Percentiles rank a stretch among this genome's conserved stretches.
Conservation (phyloP, 1,139 yeast genomes). For the Hemisphaericaspora lyxosophila region DNA sequence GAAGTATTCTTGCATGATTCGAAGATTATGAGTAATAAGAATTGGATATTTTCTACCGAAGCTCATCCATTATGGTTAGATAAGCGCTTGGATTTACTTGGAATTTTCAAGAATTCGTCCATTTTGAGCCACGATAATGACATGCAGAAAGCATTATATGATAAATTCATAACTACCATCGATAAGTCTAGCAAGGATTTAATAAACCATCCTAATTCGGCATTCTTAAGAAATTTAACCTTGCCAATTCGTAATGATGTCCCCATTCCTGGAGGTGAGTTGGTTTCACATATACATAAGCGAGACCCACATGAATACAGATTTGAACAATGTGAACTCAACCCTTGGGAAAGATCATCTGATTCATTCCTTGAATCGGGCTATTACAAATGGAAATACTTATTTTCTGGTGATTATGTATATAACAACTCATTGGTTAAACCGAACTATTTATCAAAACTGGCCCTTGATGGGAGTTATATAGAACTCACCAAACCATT, state of each 20-base stretch:
- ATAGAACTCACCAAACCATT: conserved; percentile 35
- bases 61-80: conserved; percentile 86
- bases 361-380: conserved; percentile 27
- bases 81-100: conserved; percentile 18
- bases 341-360: conserved; percentile 22
- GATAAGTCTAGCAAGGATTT: conserved; percentile 3
- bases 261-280: conserved; percentile 16
- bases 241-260: conserved; percentile 14
- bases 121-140: not conserved
- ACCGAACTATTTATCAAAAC: conserved; percentile 33
- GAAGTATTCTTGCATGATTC: conserved; percentile 43
- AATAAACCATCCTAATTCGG: conserved; percentile 5
- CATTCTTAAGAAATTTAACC: conserved; percentile 21
- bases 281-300: conserved; percentile 14
- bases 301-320: conserved; percentile 21
- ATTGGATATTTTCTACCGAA: conserved; percentile 83
- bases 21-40: conserved; percentile 38
- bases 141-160: conserved; percentile 8
- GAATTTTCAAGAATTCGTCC: not conserved
- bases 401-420: conserved; percentile 42
- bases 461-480: conserved; percentile 24
- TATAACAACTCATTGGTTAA: conserved; percentile 33
- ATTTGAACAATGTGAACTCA: conserved; percentile 33
- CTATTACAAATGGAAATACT: conserved; percentile 35
- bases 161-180: not conserved